phyloP scores from a whole-genome alignment of 176 grass and related monocot genomes.

The Melocanna baccifera region DNA sequence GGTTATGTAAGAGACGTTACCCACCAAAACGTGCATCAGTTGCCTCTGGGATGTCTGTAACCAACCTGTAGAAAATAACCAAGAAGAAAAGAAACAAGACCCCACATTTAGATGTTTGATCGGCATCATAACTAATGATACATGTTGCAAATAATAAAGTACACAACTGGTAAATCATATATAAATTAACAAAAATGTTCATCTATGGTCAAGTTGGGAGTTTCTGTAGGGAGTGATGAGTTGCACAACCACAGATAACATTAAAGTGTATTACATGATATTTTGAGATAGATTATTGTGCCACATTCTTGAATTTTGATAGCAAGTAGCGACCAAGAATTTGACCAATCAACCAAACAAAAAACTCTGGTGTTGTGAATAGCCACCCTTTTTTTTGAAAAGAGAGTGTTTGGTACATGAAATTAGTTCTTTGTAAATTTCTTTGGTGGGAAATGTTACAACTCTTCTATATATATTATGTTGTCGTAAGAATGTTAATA shows the following conservation, averaged over 20 bases:
- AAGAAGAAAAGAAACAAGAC: slow-evolving; percentile 28
- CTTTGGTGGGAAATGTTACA: neutral
- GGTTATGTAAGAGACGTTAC: slow-evolving; percentile 47
- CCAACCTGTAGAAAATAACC: slow-evolving; percentile 60
- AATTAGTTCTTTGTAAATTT: neutral
- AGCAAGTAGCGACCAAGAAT: neutral
- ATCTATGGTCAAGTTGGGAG: neutral
- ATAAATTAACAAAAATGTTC: slow-evolving; percentile 8
- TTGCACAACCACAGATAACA: neutral
- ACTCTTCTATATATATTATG: slow-evolving; percentile 5
- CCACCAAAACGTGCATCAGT: slow-evolving; percentile 64
- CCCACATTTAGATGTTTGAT: slow-evolving; percentile 34
- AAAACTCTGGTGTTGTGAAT: neutral
- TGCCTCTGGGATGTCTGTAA: slow-evolving; percentile 86
- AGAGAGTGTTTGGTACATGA: neutral
- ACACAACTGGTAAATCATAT: slow-evolving; percentile 4
- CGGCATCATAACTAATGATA: slow-evolving; percentile 1
- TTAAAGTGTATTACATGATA: neutral
- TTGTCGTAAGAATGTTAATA: neutral
- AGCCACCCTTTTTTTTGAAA: neutral
- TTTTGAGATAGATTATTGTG: slow-evolving; percentile 9
- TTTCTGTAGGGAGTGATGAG: neutral
- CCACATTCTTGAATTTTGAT: slow-evolving; percentile 5
- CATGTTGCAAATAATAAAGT: slow-evolving; percentile 9
- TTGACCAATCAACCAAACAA: neutral